phyloP scores from a whole-genome alignment of 139 green algal species.

The Picochlorum sp. region DNA sequence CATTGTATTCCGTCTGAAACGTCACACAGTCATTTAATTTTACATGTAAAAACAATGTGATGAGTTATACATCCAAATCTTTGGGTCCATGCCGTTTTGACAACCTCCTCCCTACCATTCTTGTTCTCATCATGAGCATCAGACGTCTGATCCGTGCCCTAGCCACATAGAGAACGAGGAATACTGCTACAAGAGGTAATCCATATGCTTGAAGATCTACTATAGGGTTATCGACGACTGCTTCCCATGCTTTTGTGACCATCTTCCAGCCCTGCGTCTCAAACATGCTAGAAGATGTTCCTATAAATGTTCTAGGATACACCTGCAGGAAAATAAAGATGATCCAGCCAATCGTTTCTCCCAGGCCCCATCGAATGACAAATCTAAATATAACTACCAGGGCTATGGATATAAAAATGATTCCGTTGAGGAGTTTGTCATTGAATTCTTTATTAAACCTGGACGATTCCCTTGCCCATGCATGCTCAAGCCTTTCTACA shows the following conservation, averaged over 20 bases:
- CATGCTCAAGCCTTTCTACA: slow-evolving; percentile 33
- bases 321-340: slow-evolving; percentile 60
- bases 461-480: slow-evolving; percentile 35
- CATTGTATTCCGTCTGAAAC: neutral
- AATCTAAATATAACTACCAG: slow-evolving; percentile 58
- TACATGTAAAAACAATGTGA: neutral
- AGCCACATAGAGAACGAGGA: neutral
- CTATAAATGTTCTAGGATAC: slow-evolving; percentile 43
- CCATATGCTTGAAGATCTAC: slow-evolving; percentile 34
- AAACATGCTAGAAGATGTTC: slow-evolving; percentile 40
- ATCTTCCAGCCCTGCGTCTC: slow-evolving; percentile 44
- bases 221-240: slow-evolving; percentile 39
- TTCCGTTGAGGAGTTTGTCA: slow-evolving; percentile 59
- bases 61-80: slow-evolving; percentile 21
- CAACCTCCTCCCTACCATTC: neutral
- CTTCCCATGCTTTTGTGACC: slow-evolving; percentile 45
- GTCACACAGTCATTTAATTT: neutral
- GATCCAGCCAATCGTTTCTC: slow-evolving; percentile 55
- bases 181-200: slow-evolving; percentile 11
- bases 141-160: slow-evolving; percentile 14
- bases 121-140: slow-evolving; percentile 1
- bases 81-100: slow-evolving; percentile 1
- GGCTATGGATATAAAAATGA: slow-evolving; percentile 44
- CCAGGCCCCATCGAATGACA: slow-evolving; percentile 34
- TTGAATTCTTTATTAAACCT: slow-evolving; percentile 79